These are phyloP conservation scores for Tolypocladium nubicola DNA, from an alignment of 2,329 filamentous ascomycete genomes.

Conservation along the genomic window DNA sequence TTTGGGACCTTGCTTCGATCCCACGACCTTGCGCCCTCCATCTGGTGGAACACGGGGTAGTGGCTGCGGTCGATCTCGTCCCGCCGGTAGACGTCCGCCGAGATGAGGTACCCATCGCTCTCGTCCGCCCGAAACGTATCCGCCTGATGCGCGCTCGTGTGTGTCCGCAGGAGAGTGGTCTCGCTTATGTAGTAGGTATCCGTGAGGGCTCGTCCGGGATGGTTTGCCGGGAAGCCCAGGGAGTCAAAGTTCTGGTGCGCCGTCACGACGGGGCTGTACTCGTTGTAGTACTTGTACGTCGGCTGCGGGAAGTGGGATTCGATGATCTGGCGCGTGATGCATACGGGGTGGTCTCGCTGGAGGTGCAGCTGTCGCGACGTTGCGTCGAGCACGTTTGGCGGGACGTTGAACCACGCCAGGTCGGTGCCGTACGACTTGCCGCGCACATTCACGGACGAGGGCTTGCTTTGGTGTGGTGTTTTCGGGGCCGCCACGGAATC, in stretches of 20 bases:
- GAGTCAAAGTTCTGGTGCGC: constrained; percentile 91
- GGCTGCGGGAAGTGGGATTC: constrained; percentile 74
- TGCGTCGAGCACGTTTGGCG: constrained; percentile 62
- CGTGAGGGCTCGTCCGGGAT: constrained; percentile 75
- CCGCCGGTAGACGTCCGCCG: constrained; percentile 87
- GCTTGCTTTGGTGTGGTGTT: constrained; percentile 1
- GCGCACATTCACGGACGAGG: constrained; percentile 43
- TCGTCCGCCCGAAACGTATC: constrained; percentile 65
- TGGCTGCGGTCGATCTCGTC: constrained; percentile 93
- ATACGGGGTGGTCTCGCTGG: constrained; percentile 80
- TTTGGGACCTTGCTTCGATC: constrained; percentile 51
- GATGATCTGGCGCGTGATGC: constrained; percentile 85
- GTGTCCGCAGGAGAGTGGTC: constrained; percentile 75
- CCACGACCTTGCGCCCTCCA: constrained; percentile 93
- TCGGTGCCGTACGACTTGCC: constrained; percentile 58
- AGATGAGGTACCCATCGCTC: constrained; percentile 76
- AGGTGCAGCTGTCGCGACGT: constrained; percentile 76
- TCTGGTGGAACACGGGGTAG: constrained; percentile 97
- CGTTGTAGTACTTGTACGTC: constrained; percentile 66
- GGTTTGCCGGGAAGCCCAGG: constrained; percentile 79
- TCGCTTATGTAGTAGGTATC: constrained; percentile 96
- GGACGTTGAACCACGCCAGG: constrained; percentile 72
- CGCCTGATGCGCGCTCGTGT: constrained; percentile 89
- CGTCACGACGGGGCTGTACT: constrained; percentile 73
- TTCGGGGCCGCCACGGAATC: not conserved